Base-by-base conservation (phyloP, 2,329 filamentous ascomycete genomes). In the Hypoxylon sp. region DNA sequence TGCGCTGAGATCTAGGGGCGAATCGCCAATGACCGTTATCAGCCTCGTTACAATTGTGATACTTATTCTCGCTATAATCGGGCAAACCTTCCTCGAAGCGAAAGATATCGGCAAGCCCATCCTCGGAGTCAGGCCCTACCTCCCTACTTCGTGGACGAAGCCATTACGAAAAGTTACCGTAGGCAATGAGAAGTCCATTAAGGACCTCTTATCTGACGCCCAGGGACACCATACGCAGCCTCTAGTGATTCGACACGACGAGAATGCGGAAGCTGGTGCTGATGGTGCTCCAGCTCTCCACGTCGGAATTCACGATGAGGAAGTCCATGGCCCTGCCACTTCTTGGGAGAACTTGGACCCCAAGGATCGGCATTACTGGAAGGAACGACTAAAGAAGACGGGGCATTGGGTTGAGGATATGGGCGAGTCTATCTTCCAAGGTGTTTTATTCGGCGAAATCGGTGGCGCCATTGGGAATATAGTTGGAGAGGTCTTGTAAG, bases 321-420 rank as follows among this genome's bases (percentile, higher is more conserved):
- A 80, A n/a, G 74, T 78, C 13, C 83, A 87, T 67, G 84, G 82
- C 1, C 78, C 82, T 0, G 89, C 88, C 13, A 89, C 84, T 78
- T 82, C 84, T 60, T 97, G 93, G 92, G 89, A 93, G 63, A 88
- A 94, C 65, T 80, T 97, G 48, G 82, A 83, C 5, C 82, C 85
- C 11, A 80, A 86, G 59, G 87, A 94, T 78, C 87, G 87, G 77
- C 80, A 83, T 56, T 81, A 83, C 17, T 97, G 93, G 93, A 93
- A 89, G 80, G 79, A 86, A 71, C 87, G 85, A 75, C 83, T 97
- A 36, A 83, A 83, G 60, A 84, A 90, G 60, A 90, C 92, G 0
- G 93, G 93, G 0, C 88, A 93, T 70, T 97, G 93, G 93, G 87
- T 87, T n/a, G 89, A 90, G 76, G 85, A 88, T 38, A 92, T 95